phyloP scores from a whole-genome alignment of 306 rosid genomes.

The Begonia fuchsioides region DNA sequence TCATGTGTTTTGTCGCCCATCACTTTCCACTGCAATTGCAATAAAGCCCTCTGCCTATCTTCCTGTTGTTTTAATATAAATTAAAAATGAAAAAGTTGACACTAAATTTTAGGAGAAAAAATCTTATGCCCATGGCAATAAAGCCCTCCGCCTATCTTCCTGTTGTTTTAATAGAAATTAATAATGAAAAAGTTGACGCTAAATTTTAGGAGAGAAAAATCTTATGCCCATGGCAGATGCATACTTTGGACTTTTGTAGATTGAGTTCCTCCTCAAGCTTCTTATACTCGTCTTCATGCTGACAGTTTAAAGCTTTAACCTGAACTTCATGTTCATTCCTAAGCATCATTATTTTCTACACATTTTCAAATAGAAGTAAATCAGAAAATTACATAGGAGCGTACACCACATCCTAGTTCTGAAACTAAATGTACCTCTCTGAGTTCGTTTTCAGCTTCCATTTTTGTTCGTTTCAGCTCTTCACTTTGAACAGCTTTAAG shows the following conservation, averaged over 20 bases:
- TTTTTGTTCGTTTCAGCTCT: constrained; percentile 43
- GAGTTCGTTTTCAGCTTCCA: constrained; percentile 59
- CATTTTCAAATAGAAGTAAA: constrained; percentile 1
- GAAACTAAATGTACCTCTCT: constrained; percentile 44
- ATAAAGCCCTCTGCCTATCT: constrained; percentile 83
- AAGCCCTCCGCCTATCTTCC: constrained; percentile 94
- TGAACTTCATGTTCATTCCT: constrained; percentile 72
- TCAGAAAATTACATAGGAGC: not conserved
- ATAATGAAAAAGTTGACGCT: constrained; percentile 1
- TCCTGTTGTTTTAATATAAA: constrained; percentile 39
- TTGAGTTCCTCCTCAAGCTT: constrained; percentile 81
- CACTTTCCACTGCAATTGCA: constrained; percentile 96
- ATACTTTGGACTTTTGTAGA: constrained; percentile 81
- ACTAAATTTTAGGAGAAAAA: no score
- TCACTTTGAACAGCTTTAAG: constrained; percentile 44
- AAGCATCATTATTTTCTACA: constrained; percentile 45
- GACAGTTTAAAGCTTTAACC: constrained; percentile 54
- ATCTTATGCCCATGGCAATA: no score
- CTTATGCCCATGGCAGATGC: constrained; percentile 2
- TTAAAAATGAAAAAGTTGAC: constrained; percentile 5
- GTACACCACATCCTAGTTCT: not conserved
- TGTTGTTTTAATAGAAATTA: constrained; percentile 17
- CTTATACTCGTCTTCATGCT: constrained; percentile 69
- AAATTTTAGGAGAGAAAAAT: not conserved
- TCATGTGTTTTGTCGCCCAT: constrained; percentile 81